Conservation (phyloP, 1,284 basidiomycete genomes). For the Earliella scabrosa region DNA sequence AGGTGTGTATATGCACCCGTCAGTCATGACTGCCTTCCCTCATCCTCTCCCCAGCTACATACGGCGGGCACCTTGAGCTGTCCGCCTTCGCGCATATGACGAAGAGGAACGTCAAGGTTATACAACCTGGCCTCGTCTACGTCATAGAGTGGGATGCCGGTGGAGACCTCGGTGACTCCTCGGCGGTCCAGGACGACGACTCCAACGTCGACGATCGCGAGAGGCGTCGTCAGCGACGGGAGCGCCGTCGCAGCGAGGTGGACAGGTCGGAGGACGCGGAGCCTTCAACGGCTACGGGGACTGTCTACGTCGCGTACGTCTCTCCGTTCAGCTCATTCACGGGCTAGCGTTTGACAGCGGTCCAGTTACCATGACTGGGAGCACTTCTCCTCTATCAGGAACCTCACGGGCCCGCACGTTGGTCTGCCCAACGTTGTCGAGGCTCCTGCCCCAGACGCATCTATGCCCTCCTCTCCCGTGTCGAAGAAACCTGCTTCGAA, state of each 20-base stretch:
- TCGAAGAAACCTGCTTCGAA: constrained; percentile 36
- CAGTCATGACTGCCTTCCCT: too few relatives aligned
- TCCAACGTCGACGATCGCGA: constrained; percentile 38
- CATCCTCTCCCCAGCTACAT: constrained; percentile 62
- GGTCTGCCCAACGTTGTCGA: constrained; percentile 78
- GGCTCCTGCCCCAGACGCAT: constrained; percentile 37
- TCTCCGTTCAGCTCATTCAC: not conserved
- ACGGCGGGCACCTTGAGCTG: constrained; percentile 90
- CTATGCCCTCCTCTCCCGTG: constrained; percentile 23
- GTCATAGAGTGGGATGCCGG: constrained; percentile 78
- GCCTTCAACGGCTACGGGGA: constrained; percentile 34
- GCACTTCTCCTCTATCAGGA: constrained; percentile 92
- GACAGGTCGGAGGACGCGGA: constrained; percentile 26
- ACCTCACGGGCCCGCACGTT: constrained; percentile 81
- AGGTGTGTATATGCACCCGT: constrained; percentile 52
- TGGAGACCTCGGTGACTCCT: constrained; percentile 37
- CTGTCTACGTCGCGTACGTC: constrained; percentile 83
- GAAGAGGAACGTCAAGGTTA: constrained; percentile 83
- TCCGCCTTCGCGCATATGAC: constrained; percentile 87
- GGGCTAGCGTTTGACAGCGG: constrained; percentile 1
- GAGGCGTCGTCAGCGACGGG: constrained; percentile 39
- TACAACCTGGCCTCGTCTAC: constrained; percentile 87
- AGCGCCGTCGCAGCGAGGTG: constrained; percentile 40
- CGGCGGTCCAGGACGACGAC: constrained; percentile 30
- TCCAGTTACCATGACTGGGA: constrained; percentile 90